A percentile compares a stretch with the other conserved stretches of the same genome.
Conservation (phyloP, 2,329 filamentous ascomycete species). For the Aspergillus fumigatiaffinis region DNA sequence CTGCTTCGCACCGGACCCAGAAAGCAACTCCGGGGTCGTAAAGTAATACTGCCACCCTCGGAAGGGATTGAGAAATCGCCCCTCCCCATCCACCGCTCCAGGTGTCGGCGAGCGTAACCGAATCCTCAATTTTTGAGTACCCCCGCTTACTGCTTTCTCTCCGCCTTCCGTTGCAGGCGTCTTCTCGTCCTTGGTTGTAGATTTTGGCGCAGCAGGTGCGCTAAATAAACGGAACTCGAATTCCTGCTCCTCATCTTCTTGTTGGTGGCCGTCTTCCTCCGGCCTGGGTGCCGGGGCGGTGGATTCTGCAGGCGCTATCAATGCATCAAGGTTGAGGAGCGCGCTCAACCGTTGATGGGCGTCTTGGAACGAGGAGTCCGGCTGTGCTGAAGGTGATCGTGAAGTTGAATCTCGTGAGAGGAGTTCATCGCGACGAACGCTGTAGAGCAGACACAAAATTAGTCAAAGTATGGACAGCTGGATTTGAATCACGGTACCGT, state of each 20-base stretch:
- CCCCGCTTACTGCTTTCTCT: neutral
- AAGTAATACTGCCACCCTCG: slow-evolving; percentile 43
- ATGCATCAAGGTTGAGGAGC: slow-evolving; percentile 31
- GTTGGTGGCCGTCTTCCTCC: slow-evolving; percentile 3
- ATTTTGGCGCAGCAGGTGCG: slow-evolving; percentile 20
- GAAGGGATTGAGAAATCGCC: slow-evolving; percentile 38
- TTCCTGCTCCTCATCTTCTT: slow-evolving; percentile 37
- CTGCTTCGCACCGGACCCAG: slow-evolving; percentile 10
- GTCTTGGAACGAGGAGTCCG: slow-evolving; percentile 24
- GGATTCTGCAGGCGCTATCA: slow-evolving; percentile 10
- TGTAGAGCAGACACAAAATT: slow-evolving; percentile 11
- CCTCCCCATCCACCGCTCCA: slow-evolving; percentile 24
- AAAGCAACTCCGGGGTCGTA: slow-evolving; percentile 29
- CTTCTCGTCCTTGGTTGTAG: neutral
- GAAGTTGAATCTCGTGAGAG: slow-evolving; percentile 28
- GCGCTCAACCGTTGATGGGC: slow-evolving; percentile 29
- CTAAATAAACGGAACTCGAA: slow-evolving; percentile 44
- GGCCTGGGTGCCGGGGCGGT: neutral
- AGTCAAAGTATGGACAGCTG: neutral
- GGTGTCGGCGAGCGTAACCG: slow-evolving; percentile 39
- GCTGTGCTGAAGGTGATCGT: slow-evolving; percentile 26
- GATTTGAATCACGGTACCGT: slow-evolving; percentile 19
- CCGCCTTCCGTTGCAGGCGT: neutral
- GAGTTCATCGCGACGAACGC: slow-evolving; percentile 36
- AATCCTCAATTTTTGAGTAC: slow-evolving; percentile 37